These are phyloP conservation scores for Emergomyces pasteurianus DNA, from an alignment of 2,329 filamentous ascomycete genomes.

Conservation along the genomic window DNA sequence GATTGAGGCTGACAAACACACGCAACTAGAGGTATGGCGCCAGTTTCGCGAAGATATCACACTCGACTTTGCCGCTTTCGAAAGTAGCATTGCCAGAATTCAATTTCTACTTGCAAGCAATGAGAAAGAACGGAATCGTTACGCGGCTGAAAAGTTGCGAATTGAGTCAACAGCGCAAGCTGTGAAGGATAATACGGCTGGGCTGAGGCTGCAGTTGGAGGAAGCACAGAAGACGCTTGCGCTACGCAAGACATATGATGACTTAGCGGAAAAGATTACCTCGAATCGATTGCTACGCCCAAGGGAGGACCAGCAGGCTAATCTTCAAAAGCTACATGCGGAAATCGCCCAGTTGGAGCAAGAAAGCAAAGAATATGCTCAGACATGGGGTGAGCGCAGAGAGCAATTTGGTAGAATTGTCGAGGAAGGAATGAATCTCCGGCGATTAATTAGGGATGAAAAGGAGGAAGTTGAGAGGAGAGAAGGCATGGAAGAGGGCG, in stretches of 20 bases:
- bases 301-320: slow-evolving; percentile 68
- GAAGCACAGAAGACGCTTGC: slow-evolving; percentile 63
- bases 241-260: slow-evolving; percentile 75
- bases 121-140: slow-evolving; percentile 68
- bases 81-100: slow-evolving; percentile 73
- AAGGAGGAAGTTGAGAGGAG: slow-evolving; percentile 86
- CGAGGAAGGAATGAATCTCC: slow-evolving; percentile 77
- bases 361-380: slow-evolving; percentile 69
- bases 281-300: slow-evolving; percentile 66
- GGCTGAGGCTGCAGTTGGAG: slow-evolving; percentile 63
- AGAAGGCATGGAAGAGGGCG: slow-evolving; percentile 61
- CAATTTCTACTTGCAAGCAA: slow-evolving; percentile 81
- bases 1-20: slow-evolving; percentile 36
- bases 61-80: slow-evolving; percentile 79
- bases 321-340: slow-evolving; percentile 68
- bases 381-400: slow-evolving; percentile 71
- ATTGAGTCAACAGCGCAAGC: slow-evolving; percentile 68
- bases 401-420: slow-evolving; percentile 83
- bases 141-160: slow-evolving; percentile 64
- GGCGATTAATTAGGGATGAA: slow-evolving; percentile 80
- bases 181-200: slow-evolving; percentile 62
- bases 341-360: slow-evolving; percentile 80
- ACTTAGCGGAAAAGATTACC: slow-evolving; percentile 75
- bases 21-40: slow-evolving; percentile 44
- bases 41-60: slow-evolving; percentile 71